Evolutionary conservation across 805 yeast species (phyloP), one percentile per base, ranked within the genome.

Genomic region (Sugiyamaella mastotermitis): DNA sequence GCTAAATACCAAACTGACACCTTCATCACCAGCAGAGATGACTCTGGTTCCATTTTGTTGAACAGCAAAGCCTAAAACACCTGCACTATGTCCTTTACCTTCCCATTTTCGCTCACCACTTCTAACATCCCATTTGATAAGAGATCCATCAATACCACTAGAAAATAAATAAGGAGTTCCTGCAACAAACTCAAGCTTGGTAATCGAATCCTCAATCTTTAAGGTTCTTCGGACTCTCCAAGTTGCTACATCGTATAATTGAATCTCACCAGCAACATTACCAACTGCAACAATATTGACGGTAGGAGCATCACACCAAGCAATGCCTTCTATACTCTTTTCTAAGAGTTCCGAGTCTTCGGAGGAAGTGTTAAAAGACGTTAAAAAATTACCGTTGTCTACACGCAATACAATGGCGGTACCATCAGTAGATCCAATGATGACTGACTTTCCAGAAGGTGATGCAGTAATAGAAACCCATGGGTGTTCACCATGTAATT

Each of bases 1-100:
- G 26, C 69, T 67, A 51, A 78, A 87, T 8, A 90, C 74, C 47
- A 90, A 66, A 9, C 94, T 76, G 22, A 92, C 96, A 49, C 95
- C 95, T 61, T 92, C 98, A 59, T 92, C 98, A 47, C 97, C 97
- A 10, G 96, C 98, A 15, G 97, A 85, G 25, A 87, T 71, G 31
- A 92, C 54, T 57, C 80, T 78, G 36, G 72, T 69, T 19, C 86
- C 90, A 32, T 73, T 64, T 28, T 75, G 78, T 41, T 78, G 74
- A 30, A 80, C 55, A 14, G 81, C 78, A 56, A 92, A 90, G 52
- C 86, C 97, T 47, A 92, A 70, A 14, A 92, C 79, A 46, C 97
- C 97, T 83, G 84, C 83, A 61, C 82, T 83, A 60, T 92, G 98
- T 16, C 98, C 99, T 28, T 77, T 76, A 47, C 94, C 92, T 23